phyloP scores from a whole-genome alignment of 163 green algal species.

The Volvox carteri region DNA sequence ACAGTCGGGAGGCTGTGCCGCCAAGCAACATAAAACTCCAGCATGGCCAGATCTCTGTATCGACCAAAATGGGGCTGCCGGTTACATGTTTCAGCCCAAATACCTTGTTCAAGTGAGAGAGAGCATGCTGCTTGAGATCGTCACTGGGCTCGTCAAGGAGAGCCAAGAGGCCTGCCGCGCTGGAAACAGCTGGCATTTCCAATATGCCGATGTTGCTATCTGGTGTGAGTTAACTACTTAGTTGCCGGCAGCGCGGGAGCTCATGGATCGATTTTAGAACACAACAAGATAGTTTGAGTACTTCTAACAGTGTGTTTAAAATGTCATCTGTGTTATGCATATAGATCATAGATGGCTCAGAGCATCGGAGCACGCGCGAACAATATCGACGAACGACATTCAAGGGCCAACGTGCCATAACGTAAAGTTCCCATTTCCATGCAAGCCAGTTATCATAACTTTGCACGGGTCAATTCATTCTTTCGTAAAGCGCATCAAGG shows the following conservation, averaged over 20 bases:
- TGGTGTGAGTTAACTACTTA: neutral
- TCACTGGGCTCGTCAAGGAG: conserved; percentile 94
- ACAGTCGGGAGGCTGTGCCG: neutral
- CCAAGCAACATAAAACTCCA: neutral
- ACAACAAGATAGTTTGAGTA: neutral
- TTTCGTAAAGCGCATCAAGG: too few species aligned
- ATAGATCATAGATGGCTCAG: neutral
- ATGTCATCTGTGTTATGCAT: neutral
- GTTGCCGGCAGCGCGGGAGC: conserved; percentile 1
- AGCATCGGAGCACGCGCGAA: neutral
- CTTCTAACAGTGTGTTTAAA: neutral
- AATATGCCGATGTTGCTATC: neutral
- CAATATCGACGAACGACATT: neutral
- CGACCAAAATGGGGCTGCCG: neutral
- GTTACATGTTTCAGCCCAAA: conserved; percentile 13
- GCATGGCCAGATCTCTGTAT: neutral
- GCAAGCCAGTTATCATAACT: neutral
- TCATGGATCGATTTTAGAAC: neutral
- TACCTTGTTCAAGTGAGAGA: conserved; percentile 88
- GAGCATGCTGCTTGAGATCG: conserved; percentile 89
- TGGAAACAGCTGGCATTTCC: conserved; percentile 67
- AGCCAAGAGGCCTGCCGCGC: conserved; percentile 88
- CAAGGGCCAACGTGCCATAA: neutral
- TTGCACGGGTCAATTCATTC: too few species aligned
- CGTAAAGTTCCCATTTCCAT: neutral